These are phyloP conservation scores for Lipomyces yamanashiensis DNA, from an alignment of 805 yeast genomes.

Conservation along the genomic window DNA sequence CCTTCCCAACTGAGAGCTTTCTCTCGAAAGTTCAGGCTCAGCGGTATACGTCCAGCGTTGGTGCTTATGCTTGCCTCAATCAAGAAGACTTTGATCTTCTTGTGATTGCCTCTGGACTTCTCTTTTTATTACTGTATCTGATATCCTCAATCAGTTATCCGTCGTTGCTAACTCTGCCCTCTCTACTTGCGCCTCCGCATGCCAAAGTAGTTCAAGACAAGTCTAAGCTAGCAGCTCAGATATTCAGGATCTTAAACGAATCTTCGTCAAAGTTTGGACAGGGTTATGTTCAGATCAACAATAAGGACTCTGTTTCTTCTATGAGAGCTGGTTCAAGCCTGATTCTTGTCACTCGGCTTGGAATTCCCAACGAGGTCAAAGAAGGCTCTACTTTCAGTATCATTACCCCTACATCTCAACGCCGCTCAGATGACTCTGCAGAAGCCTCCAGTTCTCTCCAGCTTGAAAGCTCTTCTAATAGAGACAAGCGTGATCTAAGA, in stretches of 20 bases:
- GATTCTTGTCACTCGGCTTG: conserved; percentile 15
- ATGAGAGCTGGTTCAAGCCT: background rate
- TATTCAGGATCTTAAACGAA: conserved; percentile 15
- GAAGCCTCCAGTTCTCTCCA: background rate
- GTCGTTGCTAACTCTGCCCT: conserved; percentile 18
- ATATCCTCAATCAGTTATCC: conserved; percentile 16
- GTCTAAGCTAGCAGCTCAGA: conserved; percentile 19
- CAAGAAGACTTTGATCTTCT: conserved; percentile 22
- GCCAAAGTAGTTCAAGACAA: conserved; percentile 13
- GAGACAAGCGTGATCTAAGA: background rate
- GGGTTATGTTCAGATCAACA: conserved; percentile 9
- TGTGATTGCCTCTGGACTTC: conserved; percentile 19
- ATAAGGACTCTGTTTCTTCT: background rate
- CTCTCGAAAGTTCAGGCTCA: background rate
- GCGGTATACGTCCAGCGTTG: background rate
- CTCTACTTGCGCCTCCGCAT: conserved; percentile 22
- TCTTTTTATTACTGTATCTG: conserved; percentile 15
- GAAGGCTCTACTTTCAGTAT: conserved; percentile 15
- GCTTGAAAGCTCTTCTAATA: background rate
- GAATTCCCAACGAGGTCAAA: conserved; percentile 9
- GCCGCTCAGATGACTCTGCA: background rate
- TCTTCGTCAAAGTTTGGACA: background rate
- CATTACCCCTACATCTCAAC: conserved; percentile 3
- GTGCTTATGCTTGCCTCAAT: background rate
- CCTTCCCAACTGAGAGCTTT: too few species aligned